Percentiles rank a stretch among this genome's conserved stretches.
These are phyloP conservation scores for Thozetella sp. DNA, from an alignment of 495 filamentous ascomycete genomes.

Conservation along the genomic window DNA sequence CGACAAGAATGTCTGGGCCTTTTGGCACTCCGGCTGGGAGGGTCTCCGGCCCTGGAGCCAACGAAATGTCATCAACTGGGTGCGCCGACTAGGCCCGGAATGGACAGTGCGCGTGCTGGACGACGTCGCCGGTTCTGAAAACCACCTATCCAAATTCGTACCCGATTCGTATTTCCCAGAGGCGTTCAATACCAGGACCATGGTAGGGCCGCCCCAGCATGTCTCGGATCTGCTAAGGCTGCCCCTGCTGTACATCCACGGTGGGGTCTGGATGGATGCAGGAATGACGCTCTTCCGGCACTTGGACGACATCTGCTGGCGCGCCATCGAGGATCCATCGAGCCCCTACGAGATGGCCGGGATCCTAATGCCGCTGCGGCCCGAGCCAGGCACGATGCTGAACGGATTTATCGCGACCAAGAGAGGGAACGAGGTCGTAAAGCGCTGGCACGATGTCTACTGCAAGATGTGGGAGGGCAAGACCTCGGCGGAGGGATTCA, in stretches of 20 bases:
- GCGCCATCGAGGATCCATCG: slow-evolving; percentile 32
- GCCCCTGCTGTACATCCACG: slow-evolving; percentile 33
- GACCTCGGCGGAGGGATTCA: slow-evolving; percentile 26
- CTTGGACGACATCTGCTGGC: slow-evolving; percentile 44
- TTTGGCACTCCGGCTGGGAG: slow-evolving; percentile 35
- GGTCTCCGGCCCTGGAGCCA: slow-evolving; percentile 36
- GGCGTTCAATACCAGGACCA: slow-evolving; percentile 29
- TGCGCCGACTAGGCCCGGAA: slow-evolving; percentile 21
- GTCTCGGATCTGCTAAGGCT: slow-evolving; percentile 36
- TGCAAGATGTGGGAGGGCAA: slow-evolving; percentile 32
- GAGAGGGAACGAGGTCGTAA: slow-evolving; percentile 34
- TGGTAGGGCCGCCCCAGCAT: slow-evolving; percentile 34
- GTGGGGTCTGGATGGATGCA: slow-evolving; percentile 40
- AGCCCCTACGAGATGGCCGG: slow-evolving; percentile 33
- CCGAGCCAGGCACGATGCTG: slow-evolving; percentile 25
- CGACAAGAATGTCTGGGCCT: slow-evolving; percentile 47
- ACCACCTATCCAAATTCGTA: slow-evolving; percentile 24
- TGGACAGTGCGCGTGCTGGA: slow-evolving; percentile 33
- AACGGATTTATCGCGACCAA: slow-evolving; percentile 41
- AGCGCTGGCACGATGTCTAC: slow-evolving; percentile 39
- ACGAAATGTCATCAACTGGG: slow-evolving; percentile 35
- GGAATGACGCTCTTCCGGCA: slow-evolving; percentile 36
- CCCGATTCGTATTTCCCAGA: slow-evolving; percentile 28
- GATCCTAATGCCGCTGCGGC: slow-evolving; percentile 25
- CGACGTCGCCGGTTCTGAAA: slow-evolving; percentile 19